Conservation (phyloP, 495 filamentous ascomycete species). For the Jackrogersella multiformis region DNA sequence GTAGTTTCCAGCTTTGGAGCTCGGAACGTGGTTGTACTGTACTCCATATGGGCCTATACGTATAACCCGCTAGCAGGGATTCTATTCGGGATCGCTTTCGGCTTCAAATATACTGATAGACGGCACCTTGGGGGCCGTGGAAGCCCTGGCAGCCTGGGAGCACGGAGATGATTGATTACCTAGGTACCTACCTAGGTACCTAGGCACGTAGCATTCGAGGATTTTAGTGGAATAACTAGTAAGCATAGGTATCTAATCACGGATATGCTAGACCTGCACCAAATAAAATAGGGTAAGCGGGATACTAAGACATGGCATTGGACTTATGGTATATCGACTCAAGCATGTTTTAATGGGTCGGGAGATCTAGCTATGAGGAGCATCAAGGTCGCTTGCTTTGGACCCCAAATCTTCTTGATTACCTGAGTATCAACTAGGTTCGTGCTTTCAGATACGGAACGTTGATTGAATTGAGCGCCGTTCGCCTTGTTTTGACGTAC, state of each 20-base stretch:
- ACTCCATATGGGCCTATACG: conserved; percentile 3
- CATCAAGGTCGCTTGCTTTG: conserved; percentile 24
- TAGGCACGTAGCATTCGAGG: conserved; percentile 10
- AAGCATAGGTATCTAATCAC: conserved; percentile 24
- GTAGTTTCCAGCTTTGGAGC: conserved; percentile 6
- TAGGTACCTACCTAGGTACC: no score
- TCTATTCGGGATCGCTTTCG: neutral
- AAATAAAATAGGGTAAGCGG: conserved; percentile 9
- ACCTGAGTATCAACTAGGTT: neutral
- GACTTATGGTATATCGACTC: conserved; percentile 14
- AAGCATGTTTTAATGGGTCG: conserved; percentile 21
- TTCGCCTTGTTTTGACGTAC: conserved; percentile 9
- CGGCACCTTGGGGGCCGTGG: conserved; percentile 2
- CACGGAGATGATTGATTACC: conserved; percentile 7
- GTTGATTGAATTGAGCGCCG: conserved; percentile 3
- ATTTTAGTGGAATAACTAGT: conserved; percentile 30
- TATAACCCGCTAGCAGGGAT: conserved; percentile 21
- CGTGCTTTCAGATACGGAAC: neutral
- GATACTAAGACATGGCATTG: conserved; percentile 6
- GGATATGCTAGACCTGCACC: conserved; percentile 4
- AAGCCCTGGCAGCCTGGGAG: conserved; percentile 1
- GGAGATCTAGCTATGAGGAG: conserved; percentile 19
- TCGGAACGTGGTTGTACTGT: conserved; percentile 13
- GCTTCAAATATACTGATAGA: neutral
- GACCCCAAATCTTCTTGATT: conserved; percentile 15